A percentile compares a stretch with the other conserved stretches of the same genome.
phyloP scores from a whole-genome alignment of 176 grass and related monocot genomes.

The Oryza officinalis region DNA sequence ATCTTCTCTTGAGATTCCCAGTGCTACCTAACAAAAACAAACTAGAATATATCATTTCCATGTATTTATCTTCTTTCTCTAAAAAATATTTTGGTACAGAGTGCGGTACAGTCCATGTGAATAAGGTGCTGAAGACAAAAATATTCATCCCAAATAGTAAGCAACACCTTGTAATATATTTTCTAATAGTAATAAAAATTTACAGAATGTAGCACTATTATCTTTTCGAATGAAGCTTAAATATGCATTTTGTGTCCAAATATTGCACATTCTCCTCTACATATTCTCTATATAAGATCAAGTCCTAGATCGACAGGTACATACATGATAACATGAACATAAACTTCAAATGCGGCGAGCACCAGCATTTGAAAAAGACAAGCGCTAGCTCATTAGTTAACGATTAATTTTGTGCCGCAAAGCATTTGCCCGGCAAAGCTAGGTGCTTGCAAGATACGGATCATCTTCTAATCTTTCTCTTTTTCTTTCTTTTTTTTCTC shows the following conservation, averaged over 20 bases:
- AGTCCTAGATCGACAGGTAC: too few relatives aligned
- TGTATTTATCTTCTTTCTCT: background rate
- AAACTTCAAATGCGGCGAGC: background rate
- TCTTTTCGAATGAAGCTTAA: too few relatives aligned
- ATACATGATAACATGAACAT: too few relatives aligned
- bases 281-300: too few relatives aligned
- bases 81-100: too few relatives aligned
- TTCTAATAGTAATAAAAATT: too few relatives aligned
- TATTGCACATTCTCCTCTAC: too few relatives aligned
- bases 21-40: background rate
- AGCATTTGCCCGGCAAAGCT: constrained; percentile 29
- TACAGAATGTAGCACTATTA: too few relatives aligned
- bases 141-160: background rate
- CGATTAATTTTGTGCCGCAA: background rate
- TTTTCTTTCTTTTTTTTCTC: background rate
- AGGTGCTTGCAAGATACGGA: constrained; percentile 7
- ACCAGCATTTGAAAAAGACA: background rate
- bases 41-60: background rate
- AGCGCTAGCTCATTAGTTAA: background rate
- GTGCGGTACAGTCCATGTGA: too few relatives aligned
- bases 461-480: background rate
- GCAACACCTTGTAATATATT: background rate
- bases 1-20: background rate
- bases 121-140: background rate
- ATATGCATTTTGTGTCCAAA: too few relatives aligned